phyloP scores from a whole-genome alignment of 2,329 filamentous ascomycete genomes.

The Tolypocladium ovalisporum region DNA sequence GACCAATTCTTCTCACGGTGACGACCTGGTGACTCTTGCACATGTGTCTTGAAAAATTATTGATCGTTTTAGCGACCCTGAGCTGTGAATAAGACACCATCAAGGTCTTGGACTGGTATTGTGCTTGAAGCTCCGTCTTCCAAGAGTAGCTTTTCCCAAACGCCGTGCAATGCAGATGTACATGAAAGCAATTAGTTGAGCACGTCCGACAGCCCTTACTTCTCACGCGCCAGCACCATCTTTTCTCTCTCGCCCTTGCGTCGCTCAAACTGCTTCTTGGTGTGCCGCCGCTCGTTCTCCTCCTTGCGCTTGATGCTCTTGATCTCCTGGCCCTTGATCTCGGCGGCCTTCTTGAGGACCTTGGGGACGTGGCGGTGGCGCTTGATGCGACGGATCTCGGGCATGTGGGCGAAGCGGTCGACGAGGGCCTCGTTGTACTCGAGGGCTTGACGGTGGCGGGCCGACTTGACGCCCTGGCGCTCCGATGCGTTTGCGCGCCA shows the following conservation, averaged over 20 bases:
- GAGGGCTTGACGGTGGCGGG: slow-evolving; percentile 73
- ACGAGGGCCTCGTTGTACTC: slow-evolving; percentile 86
- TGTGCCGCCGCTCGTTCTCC: slow-evolving; percentile 90
- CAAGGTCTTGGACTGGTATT: background rate
- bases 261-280: slow-evolving; percentile 67
- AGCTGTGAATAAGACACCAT: background rate
- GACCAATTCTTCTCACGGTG: background rate
- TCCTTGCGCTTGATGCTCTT: slow-evolving; percentile 79
- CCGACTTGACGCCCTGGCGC: slow-evolving; percentile 74
- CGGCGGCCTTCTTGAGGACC: slow-evolving; percentile 86
- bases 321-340: slow-evolving; percentile 89
- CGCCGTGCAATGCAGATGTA: background rate
- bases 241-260: slow-evolving; percentile 79
- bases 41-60: background rate
- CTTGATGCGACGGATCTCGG: slow-evolving; percentile 83
- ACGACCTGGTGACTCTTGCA: background rate
- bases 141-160: background rate
- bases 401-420: slow-evolving; percentile 86
- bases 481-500: slow-evolving; percentile 84
- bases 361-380: slow-evolving; percentile 86
- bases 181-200: background rate
- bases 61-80: background rate
- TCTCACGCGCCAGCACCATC: slow-evolving; percentile 64
- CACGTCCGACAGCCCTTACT: slow-evolving; percentile 24
- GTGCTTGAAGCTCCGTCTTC: background rate